Percentiles rank a stretch among this genome's conserved stretches.
phyloP scores from a whole-genome alignment of 1,139 yeast species.

The Candida sanyaensis region DNA sequence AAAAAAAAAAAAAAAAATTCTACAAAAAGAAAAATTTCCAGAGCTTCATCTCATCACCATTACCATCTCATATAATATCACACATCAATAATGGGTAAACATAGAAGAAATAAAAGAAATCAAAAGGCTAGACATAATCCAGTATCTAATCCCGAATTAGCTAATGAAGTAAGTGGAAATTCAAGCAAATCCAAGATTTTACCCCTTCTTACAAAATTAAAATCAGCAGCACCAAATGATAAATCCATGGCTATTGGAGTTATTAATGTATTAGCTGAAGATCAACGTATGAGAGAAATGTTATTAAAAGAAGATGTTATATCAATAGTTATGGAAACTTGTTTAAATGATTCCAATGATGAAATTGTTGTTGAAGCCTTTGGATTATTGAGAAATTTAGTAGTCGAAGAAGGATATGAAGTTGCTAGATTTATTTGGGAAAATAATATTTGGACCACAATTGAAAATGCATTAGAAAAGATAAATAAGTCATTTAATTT shows the following conservation, averaged over 20 bases:
- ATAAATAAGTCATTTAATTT: conserved; percentile 49
- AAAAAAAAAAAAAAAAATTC: background rate
- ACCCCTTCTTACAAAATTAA: conserved; percentile 68
- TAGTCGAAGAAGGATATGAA: conserved; percentile 89
- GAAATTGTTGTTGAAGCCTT: conserved; percentile 79
- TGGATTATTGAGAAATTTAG: conserved; percentile 78
- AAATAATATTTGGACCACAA: conserved; percentile 67
- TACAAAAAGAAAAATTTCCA: conserved; percentile 5
- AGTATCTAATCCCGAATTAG: conserved; percentile 24
- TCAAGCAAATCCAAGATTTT: conserved; percentile 58
- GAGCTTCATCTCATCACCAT: conserved; percentile 1
- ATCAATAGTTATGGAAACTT: conserved; percentile 60
- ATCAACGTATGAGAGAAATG: conserved; percentile 58
- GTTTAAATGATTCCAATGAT: conserved; percentile 65
- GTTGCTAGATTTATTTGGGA: conserved; percentile 76
- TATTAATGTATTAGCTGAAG: conserved; percentile 71
- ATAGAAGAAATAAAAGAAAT: conserved; percentile 68
- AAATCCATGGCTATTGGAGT: conserved; percentile 78
- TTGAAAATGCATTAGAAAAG: conserved; percentile 53
- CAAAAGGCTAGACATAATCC: conserved; percentile 58
- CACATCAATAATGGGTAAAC: conserved; percentile 60
- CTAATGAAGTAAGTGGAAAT: conserved; percentile 41
- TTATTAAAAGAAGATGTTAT: conserved; percentile 73
- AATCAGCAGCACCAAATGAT: conserved; percentile 67
- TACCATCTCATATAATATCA: background rate